Evolutionary conservation across 768 basidiomycete species (phyloP).

Genomic region (Paxillus involutus): DNA sequence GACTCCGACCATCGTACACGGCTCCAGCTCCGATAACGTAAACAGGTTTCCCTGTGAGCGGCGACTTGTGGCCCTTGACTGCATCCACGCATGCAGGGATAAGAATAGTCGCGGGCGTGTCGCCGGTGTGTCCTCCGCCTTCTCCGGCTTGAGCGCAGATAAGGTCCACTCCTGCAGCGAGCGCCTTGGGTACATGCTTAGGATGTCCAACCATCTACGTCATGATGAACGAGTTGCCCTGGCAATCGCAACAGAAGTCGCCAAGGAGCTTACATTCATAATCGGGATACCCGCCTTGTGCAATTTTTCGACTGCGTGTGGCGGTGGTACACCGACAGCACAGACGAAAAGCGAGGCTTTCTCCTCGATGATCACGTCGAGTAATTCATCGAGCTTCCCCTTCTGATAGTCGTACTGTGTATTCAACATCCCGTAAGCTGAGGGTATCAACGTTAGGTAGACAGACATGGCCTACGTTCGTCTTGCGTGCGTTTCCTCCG

Average conservation of each 20-base stretch:
- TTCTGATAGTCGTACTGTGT: constrained; percentile 86
- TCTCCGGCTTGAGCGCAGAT: constrained; percentile 96
- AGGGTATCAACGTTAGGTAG: background rate
- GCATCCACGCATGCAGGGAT: constrained; percentile 90
- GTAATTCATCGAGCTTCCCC: constrained; percentile 78
- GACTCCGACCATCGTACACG: constrained; percentile 83
- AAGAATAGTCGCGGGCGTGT: constrained; percentile 79
- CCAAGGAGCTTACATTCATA: constrained; percentile 66
- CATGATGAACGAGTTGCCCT: background rate
- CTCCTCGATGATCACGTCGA: constrained; percentile 92
- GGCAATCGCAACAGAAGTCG: background rate
- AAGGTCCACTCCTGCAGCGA: constrained; percentile 84
- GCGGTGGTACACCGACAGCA: constrained; percentile 86
- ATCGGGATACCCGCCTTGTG: constrained; percentile 84
- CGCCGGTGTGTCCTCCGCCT: constrained; percentile 88
- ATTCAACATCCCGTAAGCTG: background rate
- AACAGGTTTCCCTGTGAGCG: constrained; percentile 79
- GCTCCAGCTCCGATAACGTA: constrained; percentile 92
- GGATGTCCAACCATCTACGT: constrained; percentile 88
- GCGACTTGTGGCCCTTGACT: constrained; percentile 72
- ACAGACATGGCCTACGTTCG: constrained; percentile 56
- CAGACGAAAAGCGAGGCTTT: constrained; percentile 87
- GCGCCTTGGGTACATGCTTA: constrained; percentile 80
- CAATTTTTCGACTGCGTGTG: constrained; percentile 73
- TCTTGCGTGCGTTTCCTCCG: constrained; percentile 86